Evolutionary conservation across 352 stramenopile species (phyloP).

Genomic region (Pythium rhizo-oryzae): DNA sequence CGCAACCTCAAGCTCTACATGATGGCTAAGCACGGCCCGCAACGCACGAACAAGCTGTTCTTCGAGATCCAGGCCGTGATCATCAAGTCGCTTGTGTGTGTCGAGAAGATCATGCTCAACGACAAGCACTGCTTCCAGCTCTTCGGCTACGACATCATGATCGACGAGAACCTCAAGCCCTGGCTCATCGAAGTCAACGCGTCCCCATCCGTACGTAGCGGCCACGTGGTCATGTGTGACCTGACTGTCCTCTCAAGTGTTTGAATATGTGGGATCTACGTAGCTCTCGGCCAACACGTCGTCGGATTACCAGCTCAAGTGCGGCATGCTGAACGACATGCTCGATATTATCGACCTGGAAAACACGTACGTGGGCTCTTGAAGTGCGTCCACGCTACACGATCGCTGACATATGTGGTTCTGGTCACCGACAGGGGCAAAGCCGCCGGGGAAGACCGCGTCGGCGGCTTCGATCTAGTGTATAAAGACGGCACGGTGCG

Average conservation of each 20-base stretch:
- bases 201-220: slow-evolving; percentile 74
- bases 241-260: background rate
- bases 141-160: slow-evolving; percentile 94
- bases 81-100: slow-evolving; percentile 83
- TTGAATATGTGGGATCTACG: background rate
- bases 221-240: background rate
- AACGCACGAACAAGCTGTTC: slow-evolving; percentile 86
- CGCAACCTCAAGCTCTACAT: slow-evolving; percentile 92
- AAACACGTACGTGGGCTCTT: slow-evolving; percentile 47
- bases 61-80: slow-evolving; percentile 91
- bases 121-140: slow-evolving; percentile 97
- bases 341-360: slow-evolving; percentile 95
- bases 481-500: slow-evolving; percentile 69
- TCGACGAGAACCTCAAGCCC: slow-evolving; percentile 91
- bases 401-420: background rate
- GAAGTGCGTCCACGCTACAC: background rate
- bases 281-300: slow-evolving; percentile 91
- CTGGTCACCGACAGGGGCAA: slow-evolving; percentile 19
- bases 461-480: slow-evolving; percentile 82
- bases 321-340: slow-evolving; percentile 93
- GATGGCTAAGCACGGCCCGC: slow-evolving; percentile 85
- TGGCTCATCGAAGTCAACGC: slow-evolving; percentile 95
- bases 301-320: slow-evolving; percentile 94
- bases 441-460: slow-evolving; percentile 47
- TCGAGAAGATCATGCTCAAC: slow-evolving; percentile 95